Evolutionary conservation across 352 stramenopile genomes (phyloP).

Genomic region (Aphanomyces astaci): DNA sequence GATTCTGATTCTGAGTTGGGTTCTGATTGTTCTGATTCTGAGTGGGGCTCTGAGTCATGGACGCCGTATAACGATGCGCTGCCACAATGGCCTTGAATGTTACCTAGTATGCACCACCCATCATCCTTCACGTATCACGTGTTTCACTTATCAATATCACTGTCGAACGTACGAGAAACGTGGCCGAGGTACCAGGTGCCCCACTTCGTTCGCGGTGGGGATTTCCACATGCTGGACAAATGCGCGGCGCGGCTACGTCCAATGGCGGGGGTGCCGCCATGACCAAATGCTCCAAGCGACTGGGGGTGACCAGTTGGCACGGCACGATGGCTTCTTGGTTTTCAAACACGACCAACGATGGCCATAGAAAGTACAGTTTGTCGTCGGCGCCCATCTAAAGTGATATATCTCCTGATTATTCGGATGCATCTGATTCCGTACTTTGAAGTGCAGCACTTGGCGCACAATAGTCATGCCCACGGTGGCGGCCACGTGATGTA

Average conservation of each 20-base stretch:
- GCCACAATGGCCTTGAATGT: slow-evolving; percentile 11
- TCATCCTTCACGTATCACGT: too few relatives aligned
- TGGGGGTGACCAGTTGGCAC: background rate
- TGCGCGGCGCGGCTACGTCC: background rate
- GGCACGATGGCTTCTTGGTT: slow-evolving; percentile 13
- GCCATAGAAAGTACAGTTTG: slow-evolving; percentile 66
- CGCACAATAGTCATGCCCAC: slow-evolving; percentile 51
- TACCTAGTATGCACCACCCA: background rate
- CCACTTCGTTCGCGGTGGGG: background rate
- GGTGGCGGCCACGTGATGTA: slow-evolving; percentile 46
- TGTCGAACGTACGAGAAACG: background rate
- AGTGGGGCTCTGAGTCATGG: too few relatives aligned
- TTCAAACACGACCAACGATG: slow-evolving; percentile 36
- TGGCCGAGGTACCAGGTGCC: background rate
- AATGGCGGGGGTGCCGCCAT: background rate
- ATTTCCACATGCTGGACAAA: background rate
- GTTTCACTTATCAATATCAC: background rate
- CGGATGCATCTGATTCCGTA: too few relatives aligned
- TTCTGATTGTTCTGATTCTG: background rate
- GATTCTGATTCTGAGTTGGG: background rate
- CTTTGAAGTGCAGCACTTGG: slow-evolving; percentile 63
- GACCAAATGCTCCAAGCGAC: background rate
- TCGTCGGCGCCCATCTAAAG: slow-evolving; percentile 50
- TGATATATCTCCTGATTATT: too few relatives aligned
- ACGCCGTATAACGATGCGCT: slow-evolving; percentile 4